A percentile compares a stretch with the other conserved stretches of the same genome.
Evolutionary conservation across 352 stramenopile genomes (phyloP).

Genomic region (Phytophthora tentaculata): DNA sequence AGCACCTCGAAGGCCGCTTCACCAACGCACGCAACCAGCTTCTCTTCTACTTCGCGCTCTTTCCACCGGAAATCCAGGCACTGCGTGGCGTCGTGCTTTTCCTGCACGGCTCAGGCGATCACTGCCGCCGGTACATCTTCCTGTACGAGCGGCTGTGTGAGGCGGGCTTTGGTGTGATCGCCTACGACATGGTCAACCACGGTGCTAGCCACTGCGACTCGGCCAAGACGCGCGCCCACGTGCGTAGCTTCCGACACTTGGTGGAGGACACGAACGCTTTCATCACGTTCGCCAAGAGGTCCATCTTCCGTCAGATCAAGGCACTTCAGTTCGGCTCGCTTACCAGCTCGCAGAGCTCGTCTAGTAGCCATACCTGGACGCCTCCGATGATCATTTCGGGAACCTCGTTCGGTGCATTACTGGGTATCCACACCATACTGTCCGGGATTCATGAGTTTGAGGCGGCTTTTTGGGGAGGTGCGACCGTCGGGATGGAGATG

Average conservation of each 20-base stretch:
- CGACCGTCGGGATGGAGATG: slow-evolving; percentile 51
- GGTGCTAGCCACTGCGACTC: slow-evolving; percentile 44
- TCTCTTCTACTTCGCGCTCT: slow-evolving; percentile 49
- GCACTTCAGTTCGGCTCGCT: slow-evolving; percentile 18
- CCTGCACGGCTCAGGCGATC: slow-evolving; percentile 49
- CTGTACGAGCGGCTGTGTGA: slow-evolving; percentile 50
- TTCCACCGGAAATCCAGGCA: slow-evolving; percentile 14
- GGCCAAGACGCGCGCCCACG: slow-evolving; percentile 35
- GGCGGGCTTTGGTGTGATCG: slow-evolving; percentile 41
- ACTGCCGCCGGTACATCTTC: slow-evolving; percentile 45
- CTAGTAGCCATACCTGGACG: neutral
- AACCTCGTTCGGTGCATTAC: slow-evolving; percentile 57
- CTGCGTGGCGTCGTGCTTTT: slow-evolving; percentile 50
- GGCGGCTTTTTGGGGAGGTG: slow-evolving; percentile 48
- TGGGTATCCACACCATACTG: slow-evolving; percentile 57
- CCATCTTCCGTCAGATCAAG: slow-evolving; percentile 34
- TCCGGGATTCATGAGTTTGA: slow-evolving; percentile 49
- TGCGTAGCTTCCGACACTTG: slow-evolving; percentile 39
- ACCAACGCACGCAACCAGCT: slow-evolving; percentile 38
- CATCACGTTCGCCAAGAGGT: slow-evolving; percentile 40
- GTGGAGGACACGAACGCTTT: slow-evolving; percentile 53
- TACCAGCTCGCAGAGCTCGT: neutral
- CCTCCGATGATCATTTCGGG: slow-evolving; percentile 58
- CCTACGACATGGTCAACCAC: slow-evolving; percentile 53
- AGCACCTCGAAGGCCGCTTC: slow-evolving; percentile 39